Evolutionary conservation across 192 early-diverging fungal genomes (phyloP).

Genomic region (Coemansia sp.): DNA sequence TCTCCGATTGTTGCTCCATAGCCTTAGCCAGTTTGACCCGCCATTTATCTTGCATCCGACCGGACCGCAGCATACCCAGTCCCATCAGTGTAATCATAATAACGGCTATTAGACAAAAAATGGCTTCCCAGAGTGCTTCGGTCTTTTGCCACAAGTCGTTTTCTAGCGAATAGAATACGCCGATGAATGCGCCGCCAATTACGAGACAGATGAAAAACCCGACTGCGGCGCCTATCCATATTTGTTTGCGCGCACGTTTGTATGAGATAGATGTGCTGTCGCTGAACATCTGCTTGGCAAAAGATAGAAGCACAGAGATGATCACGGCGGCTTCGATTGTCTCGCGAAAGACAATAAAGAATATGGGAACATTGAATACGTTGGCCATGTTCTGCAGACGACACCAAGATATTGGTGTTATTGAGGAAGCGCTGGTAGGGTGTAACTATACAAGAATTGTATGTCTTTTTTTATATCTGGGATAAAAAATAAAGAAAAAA

Average conservation of each 20-base stretch:
- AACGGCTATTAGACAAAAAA: constrained; percentile 74
- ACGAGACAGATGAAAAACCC: constrained; percentile 70
- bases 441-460: too few relatives aligned
- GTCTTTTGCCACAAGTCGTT: constrained; percentile 60
- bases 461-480: too few relatives aligned
- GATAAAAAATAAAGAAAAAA: too few relatives aligned
- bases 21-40: constrained; percentile 58
- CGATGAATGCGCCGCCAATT: constrained; percentile 77
- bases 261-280: constrained; percentile 41
- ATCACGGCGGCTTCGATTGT: constrained; percentile 86
- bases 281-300: constrained; percentile 67
- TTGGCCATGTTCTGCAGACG: constrained; percentile 35
- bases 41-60: constrained; percentile 79
- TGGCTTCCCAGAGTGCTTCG: constrained; percentile 84
- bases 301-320: constrained; percentile 81
- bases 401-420: too few relatives aligned
- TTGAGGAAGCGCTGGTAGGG: too few relatives aligned
- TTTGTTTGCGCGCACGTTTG: constrained; percentile 61
- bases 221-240: constrained; percentile 72
- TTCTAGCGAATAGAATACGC: constrained; percentile 65
- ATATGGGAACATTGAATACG: constrained; percentile 67
- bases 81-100: constrained; percentile 80
- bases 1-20: constrained; percentile 46
- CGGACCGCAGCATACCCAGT: constrained; percentile 74
- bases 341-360: constrained; percentile 80